Evolutionary conservation across 2,329 filamentous ascomycete genomes (phyloP).

Genomic region (Fragosphaeria purpurea): DNA sequence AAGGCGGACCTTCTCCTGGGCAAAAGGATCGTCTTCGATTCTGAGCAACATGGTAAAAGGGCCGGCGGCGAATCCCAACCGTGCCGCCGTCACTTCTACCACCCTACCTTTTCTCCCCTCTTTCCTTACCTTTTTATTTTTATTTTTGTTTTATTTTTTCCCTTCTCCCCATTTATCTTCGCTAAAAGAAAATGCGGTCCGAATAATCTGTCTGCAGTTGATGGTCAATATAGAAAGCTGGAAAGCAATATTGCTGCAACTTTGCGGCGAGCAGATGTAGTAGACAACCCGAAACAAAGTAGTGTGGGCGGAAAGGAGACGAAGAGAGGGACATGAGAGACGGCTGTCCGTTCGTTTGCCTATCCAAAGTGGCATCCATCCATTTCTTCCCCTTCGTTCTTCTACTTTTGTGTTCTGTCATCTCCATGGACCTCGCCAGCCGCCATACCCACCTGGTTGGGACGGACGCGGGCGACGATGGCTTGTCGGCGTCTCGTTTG

Average conservation of each 20-base stretch:
- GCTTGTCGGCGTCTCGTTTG: not conserved
- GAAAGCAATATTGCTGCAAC: not conserved
- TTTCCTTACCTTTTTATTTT: not conserved
- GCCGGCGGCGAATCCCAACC: slow-evolving; percentile 3
- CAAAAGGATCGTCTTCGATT: no score
- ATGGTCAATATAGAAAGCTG: not conserved
- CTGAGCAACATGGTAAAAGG: not conserved
- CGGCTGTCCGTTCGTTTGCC: not conserved
- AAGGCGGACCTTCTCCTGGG: no score
- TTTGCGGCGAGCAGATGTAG: not conserved
- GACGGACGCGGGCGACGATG: not conserved
- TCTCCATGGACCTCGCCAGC: no score
- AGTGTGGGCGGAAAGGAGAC: no score
- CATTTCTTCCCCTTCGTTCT: not conserved
- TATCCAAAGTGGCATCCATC: not conserved
- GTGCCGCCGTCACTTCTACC: slow-evolving; percentile 1
- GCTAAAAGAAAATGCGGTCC: not conserved
- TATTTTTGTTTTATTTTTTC: no score
- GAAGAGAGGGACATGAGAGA: no score
- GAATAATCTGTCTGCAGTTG: not conserved
- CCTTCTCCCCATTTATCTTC: no score
- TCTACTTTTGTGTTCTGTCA: not conserved
- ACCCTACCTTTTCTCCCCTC: not conserved
- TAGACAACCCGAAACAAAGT: not conserved
- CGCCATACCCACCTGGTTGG: slow-evolving; percentile 1